Evolutionary conservation across 2,329 filamentous ascomycete genomes (phyloP).

Genomic region (Hyphodiscus sp.): DNA sequence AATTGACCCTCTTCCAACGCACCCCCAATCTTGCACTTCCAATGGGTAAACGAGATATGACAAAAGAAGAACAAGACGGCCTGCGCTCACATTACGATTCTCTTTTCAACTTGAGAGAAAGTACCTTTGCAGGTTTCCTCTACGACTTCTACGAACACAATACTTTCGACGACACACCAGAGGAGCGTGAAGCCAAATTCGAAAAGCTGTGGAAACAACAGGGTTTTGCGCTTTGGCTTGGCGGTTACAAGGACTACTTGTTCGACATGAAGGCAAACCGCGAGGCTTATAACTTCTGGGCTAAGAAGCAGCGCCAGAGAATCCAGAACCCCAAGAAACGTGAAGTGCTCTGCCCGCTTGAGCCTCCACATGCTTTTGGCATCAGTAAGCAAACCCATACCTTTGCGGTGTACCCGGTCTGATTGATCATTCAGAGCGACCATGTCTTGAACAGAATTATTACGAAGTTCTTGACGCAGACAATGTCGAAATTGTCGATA

Average conservation of each 20-base stretch:
- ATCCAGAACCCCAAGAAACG: constrained; percentile 21
- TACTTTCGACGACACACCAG: constrained; percentile 36
- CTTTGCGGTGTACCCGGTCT: no score
- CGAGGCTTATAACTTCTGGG: constrained; percentile 21
- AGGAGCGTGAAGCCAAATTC: constrained; percentile 39
- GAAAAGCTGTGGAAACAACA: constrained; percentile 40
- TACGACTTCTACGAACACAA: constrained; percentile 41
- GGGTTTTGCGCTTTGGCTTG: constrained; percentile 41
- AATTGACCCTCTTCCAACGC: constrained; percentile 56
- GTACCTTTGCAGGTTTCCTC: constrained; percentile 44
- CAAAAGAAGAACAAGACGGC: constrained; percentile 36
- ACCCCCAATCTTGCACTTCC: constrained; percentile 51
- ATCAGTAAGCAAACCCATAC: constrained; percentile 27
- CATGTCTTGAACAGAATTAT: constrained; percentile 40
- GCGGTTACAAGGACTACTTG: constrained; percentile 40
- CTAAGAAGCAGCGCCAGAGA: constrained; percentile 37
- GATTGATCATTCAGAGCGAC: constrained; percentile 28
- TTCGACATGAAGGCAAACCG: constrained; percentile 38
- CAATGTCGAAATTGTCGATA: constrained; percentile 39
- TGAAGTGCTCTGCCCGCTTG: constrained; percentile 22
- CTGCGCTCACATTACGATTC: constrained; percentile 34
- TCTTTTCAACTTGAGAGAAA: constrained; percentile 39
- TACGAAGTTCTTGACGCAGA: constrained; percentile 41
- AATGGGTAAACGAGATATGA: constrained; percentile 27
- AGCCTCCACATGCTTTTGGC: constrained; percentile 38